These are phyloP conservation scores for Cryptococcus jaspeensis DNA, from an alignment of 1,284 basidiomycete species.

Conservation along the genomic window DNA sequence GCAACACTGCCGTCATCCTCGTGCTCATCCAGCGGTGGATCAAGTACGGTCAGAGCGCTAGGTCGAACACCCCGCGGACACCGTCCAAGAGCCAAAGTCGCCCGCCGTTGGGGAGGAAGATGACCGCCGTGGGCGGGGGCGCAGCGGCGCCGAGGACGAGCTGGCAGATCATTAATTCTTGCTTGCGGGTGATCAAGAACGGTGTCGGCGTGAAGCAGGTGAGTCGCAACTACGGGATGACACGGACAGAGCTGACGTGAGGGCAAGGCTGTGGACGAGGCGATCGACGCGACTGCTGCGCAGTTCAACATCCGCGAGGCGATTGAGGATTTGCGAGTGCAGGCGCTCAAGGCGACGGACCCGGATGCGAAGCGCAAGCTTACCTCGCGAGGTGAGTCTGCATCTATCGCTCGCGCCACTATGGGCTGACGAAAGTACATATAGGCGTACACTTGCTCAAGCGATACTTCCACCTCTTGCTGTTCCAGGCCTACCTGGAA, in stretches of 20 bases:
- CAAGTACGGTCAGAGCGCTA: conserved; percentile 44
- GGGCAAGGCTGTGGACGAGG: conserved; percentile 75
- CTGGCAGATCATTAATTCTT: conserved; percentile 66
- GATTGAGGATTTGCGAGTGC: conserved; percentile 70
- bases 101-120: conserved; percentile 10
- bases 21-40: conserved; percentile 87
- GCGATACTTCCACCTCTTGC: conserved; percentile 85
- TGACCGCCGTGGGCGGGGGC: conserved; percentile 2
- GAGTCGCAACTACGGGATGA: conserved; percentile 23
- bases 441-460: conserved; percentile 72
- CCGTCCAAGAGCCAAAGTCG: conserved; percentile 12
- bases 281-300: conserved; percentile 82
- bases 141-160: conserved; percentile 30
- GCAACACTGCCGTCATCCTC: conserved; percentile 82
- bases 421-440: conserved; percentile 4
- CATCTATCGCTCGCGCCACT: too few relatives aligned
- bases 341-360: conserved; percentile 73
- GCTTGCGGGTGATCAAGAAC: conserved; percentile 87
- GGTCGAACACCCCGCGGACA: conserved; percentile 12
- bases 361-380: conserved; percentile 65
- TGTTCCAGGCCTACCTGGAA: conserved; percentile 92
- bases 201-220: conserved; percentile 78
- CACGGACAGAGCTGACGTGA: conserved; percentile 4
- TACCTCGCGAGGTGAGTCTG: conserved; percentile 64
- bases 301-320: conserved; percentile 80